A percentile compares a stretch with the other conserved stretches of the same genome.
Conservation (phyloP, 129 eudicot species). For the Arctium minus region DNA sequence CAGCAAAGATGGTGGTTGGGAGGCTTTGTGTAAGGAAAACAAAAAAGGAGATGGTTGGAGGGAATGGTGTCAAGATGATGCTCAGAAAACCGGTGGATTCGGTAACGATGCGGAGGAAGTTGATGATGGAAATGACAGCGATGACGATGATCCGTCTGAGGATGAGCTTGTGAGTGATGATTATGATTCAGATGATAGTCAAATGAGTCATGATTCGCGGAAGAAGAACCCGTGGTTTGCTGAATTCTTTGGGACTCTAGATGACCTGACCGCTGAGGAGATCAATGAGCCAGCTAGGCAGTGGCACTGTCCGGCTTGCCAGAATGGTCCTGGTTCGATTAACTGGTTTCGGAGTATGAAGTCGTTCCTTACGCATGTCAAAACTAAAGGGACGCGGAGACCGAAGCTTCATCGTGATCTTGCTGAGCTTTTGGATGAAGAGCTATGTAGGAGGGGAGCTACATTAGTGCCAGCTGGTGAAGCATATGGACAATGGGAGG, state of each 20-base stretch:
- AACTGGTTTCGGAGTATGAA: constrained; percentile 85
- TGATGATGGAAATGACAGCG: constrained; percentile 28
- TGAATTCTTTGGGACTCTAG: constrained; percentile 48
- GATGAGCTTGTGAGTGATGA: constrained; percentile 63
- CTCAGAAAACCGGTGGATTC: neutral
- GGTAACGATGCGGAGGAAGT: neutral
- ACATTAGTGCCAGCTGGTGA: constrained; percentile 55
- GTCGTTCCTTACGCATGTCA: constrained; percentile 67
- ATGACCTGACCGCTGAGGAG: constrained; percentile 44
- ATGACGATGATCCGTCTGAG: constrained; percentile 43
- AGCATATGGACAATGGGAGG: constrained; percentile 70
- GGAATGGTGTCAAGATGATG: constrained; percentile 17
- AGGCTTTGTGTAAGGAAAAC: constrained; percentile 33
- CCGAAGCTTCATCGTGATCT: constrained; percentile 74
- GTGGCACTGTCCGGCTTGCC: constrained; percentile 97
- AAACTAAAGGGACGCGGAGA: constrained; percentile 68
- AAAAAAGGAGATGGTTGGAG: constrained; percentile 38
- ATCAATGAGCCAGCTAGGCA: constrained; percentile 69
- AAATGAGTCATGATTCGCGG: constrained; percentile 56
- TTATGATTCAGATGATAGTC: constrained; percentile 70
- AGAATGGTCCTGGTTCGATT: constrained; percentile 88
- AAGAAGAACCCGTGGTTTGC: constrained; percentile 62
- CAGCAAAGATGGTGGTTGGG: constrained; percentile 57
- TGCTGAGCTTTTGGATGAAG: constrained; percentile 73
- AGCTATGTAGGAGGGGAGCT: constrained; percentile 58